Percentiles rank a stretch among this genome's conserved stretches.
phyloP scores from a whole-genome alignment of 1,139 yeast genomes.

The Blastobotrys ciferrii region DNA sequence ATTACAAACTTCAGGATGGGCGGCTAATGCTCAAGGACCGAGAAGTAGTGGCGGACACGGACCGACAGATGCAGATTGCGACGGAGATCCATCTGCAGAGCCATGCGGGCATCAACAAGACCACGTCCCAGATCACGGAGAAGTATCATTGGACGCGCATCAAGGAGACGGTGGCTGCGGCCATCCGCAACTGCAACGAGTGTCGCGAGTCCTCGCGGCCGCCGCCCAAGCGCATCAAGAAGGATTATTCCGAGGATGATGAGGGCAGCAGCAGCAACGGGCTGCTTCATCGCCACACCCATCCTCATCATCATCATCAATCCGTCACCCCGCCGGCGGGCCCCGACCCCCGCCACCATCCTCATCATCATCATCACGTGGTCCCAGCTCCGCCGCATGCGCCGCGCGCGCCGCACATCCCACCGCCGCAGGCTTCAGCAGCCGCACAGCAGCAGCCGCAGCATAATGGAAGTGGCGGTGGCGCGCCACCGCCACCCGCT shows the following conservation, averaged over 20 bases:
- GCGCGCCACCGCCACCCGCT: not conserved
- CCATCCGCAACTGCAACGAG: constrained; percentile 70
- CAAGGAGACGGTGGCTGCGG: constrained; percentile 81
- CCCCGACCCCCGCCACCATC: constrained; percentile 2
- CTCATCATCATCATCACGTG: constrained; percentile 13
- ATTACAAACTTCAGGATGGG: constrained; percentile 69
- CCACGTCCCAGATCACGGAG: constrained; percentile 75
- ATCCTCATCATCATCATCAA: constrained; percentile 3
- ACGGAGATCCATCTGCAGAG: constrained; percentile 63
- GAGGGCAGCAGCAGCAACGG: constrained; percentile 11
- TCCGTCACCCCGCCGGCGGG: constrained; percentile 7
- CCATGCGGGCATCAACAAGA: constrained; percentile 90
- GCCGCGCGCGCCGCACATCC: constrained; percentile 17
- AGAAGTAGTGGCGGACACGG: constrained; percentile 77
- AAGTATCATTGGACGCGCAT: constrained; percentile 89
- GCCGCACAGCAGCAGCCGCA: constrained; percentile 9
- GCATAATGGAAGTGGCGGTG: not conserved
- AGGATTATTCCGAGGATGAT: constrained; percentile 18
- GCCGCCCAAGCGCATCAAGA: constrained; percentile 29
- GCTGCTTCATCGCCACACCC: not conserved
- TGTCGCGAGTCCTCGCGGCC: constrained; percentile 53
- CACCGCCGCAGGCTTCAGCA: constrained; percentile 14
- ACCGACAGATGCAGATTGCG: constrained; percentile 71
- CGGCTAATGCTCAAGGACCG: constrained; percentile 73
- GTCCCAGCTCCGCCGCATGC: constrained; percentile 17